A percentile compares a stretch with the other conserved stretches of the same genome.
Evolutionary conservation across 2,329 filamentous ascomycete species (phyloP).

Genomic region (Fusarium sp.): DNA sequence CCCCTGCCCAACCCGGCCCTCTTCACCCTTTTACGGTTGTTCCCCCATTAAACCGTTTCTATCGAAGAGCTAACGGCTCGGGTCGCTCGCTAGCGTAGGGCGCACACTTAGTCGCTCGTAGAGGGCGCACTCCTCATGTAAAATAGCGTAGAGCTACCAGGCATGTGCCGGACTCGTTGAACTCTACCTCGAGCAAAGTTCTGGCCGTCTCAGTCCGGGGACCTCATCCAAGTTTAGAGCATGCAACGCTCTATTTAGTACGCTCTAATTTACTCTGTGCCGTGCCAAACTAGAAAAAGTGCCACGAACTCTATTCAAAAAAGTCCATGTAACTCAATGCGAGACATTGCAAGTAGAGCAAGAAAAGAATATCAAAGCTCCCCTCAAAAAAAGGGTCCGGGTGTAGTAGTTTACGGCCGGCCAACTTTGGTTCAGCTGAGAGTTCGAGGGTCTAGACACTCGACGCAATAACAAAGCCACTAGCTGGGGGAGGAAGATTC

Average conservation of each 20-base stretch:
- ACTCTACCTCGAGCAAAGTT: background rate
- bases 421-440: background rate
- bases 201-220: background rate
- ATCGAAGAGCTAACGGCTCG: constrained; percentile 29
- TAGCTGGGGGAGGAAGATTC: background rate
- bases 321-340: background rate
- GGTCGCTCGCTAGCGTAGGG: constrained; percentile 32
- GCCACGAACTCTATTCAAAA: constrained; percentile 16
- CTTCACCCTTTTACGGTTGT: background rate
- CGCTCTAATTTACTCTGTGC: background rate
- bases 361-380: too few species aligned
- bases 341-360: background rate
- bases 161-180: background rate
- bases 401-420: background rate
- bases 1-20: background rate
- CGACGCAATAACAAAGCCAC: constrained; percentile 1
- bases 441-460: constrained; percentile 16
- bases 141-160: too few species aligned
- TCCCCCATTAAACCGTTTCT: background rate
- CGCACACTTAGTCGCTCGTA: background rate
- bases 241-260: background rate
- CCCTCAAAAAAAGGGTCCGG: background rate
- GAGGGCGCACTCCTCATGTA: too few species aligned
- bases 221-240: too few species aligned
- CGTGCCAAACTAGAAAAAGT: background rate